Evolutionary conservation across 2,329 filamentous ascomycete genomes (phyloP), one percentile per base, ranked within the genome.

Genomic region (Trematosphaeria pertusa): DNA sequence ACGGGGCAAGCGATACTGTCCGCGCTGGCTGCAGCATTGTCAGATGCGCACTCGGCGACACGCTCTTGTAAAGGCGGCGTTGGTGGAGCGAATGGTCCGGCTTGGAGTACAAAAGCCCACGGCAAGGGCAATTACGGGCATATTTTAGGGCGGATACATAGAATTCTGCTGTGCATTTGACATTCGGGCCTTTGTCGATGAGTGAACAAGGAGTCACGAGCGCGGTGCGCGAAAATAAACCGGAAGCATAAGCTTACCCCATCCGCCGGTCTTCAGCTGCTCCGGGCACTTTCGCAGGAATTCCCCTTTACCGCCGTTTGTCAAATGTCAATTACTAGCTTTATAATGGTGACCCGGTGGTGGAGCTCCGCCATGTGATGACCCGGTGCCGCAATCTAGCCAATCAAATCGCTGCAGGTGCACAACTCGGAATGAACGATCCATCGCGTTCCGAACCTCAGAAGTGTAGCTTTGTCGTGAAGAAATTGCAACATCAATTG

Each of bases 11-110:
- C 46, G 91, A 97, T 75, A 99, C 94, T 0, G 87, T 97, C 47
- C 78, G 93, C 41, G 91, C 93, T 2, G 94, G 93, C 5, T 94
- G 91, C 72, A 96, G 90, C 32, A 80, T 99, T 59, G 91, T 97
- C 39, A 81, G 94, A 48, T 97, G 93, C 69, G 93, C 91, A 4
- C 77, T 97, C 56, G 94, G 94, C 15, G 94, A 99, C 78, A 95
- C 89, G 38, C 75, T 97, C 62, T 76, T 97, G 68, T 97, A 76
- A 77, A 11, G 42, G 20, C 17, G 42, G 17, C 15, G 11, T 4
- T 17, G n/a, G n/a, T n/a, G n/a, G 14, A 9, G 11, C n/a, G 2
- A 22, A 14, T 10, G 18, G 35, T 37, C 20, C 20, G 35, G 17
- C 20, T 24, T 22, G 11, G 35, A 11, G 14, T 10, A 33, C n/a